Evolutionary conservation across 2,329 filamentous ascomycete genomes (phyloP).

Genomic region (Metarhizium guizhouense): DNA sequence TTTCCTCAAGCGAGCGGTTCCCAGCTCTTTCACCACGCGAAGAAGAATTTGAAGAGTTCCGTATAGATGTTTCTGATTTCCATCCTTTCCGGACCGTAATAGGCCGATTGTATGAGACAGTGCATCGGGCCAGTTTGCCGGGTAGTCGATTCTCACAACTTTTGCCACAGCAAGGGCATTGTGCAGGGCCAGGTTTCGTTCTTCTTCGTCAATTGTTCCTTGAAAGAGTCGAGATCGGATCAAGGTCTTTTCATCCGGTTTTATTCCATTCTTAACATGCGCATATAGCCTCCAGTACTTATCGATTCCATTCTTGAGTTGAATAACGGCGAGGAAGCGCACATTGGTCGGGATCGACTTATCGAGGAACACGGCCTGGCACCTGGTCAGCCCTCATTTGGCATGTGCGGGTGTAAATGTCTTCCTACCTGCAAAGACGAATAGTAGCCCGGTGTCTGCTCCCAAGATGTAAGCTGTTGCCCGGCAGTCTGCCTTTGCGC

Average conservation of each 20-base stretch:
- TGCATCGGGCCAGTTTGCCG: conserved; percentile 68
- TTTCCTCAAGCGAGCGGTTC: conserved; percentile 65
- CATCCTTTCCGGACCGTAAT: conserved; percentile 43
- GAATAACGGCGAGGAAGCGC: conserved; percentile 83
- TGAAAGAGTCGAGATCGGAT: conserved; percentile 71
- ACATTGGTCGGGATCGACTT: conserved; percentile 66
- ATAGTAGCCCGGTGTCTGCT: conserved; percentile 57
- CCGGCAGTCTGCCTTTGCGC: conserved; percentile 57
- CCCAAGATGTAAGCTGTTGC: conserved; percentile 66
- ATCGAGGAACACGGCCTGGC: conserved; percentile 72
- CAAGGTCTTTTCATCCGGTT: conserved; percentile 63
- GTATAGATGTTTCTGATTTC: conserved; percentile 57
- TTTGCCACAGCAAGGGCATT: conserved; percentile 85
- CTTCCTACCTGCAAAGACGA: conserved; percentile 54
- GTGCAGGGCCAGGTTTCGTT: conserved; percentile 69
- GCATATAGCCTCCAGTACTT: conserved; percentile 75
- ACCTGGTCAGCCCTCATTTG: not conserved
- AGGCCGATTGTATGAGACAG: conserved; percentile 52
- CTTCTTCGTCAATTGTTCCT: conserved; percentile 67
- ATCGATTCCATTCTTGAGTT: conserved; percentile 94
- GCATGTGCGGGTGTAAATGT: not conserved
- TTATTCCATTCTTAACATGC: conserved; percentile 51
- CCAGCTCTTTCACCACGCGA: conserved; percentile 83
- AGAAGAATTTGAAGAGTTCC: conserved; percentile 70
- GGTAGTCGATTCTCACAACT: conserved; percentile 82